phyloP scores from a whole-genome alignment of 2,329 filamentous ascomycete genomes.

The Sarocladium brachiariae region DNA sequence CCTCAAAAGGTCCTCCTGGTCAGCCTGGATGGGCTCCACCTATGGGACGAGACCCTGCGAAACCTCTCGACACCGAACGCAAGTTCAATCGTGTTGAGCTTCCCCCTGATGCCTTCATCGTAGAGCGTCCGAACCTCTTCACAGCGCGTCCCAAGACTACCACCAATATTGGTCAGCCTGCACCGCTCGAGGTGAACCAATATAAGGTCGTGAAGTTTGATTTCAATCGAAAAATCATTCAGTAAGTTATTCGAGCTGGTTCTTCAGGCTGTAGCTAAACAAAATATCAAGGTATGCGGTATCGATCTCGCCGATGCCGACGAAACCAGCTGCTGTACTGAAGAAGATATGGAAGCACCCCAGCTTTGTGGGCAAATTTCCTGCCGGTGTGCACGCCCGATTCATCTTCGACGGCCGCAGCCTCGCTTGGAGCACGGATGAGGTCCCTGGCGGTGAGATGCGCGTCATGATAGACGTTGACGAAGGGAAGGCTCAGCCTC shows the following conservation, averaged over 20 bases:
- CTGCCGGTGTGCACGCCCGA: conserved; percentile 20
- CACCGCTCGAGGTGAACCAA: conserved; percentile 61
- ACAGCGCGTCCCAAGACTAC: conserved; percentile 32
- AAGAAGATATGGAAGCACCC: conserved; percentile 70
- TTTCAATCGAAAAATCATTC: conserved; percentile 58
- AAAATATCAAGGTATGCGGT: not conserved
- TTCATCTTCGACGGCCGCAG: conserved; percentile 81
- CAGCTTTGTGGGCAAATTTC: conserved; percentile 48
- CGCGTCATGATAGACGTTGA: conserved; percentile 67
- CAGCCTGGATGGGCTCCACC: conserved; percentile 19
- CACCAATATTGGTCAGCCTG: conserved; percentile 50
- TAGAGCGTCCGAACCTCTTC: conserved; percentile 26
- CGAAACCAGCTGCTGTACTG: conserved; percentile 57
- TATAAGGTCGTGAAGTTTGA: conserved; percentile 58
- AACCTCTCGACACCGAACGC: conserved; percentile 24
- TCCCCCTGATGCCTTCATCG: conserved; percentile 48
- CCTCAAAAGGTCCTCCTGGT: conserved; percentile 13
- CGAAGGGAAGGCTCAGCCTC: conserved; percentile 43
- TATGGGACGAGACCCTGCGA: conserved; percentile 39
- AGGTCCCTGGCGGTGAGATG: conserved; percentile 39
- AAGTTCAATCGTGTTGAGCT: conserved; percentile 47
- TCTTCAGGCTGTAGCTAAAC: conserved; percentile 15
- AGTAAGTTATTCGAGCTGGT: conserved; percentile 67
- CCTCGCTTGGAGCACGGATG: conserved; percentile 64
- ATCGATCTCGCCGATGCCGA: conserved; percentile 21